Evolutionary conservation across 2,329 filamentous ascomycete genomes (phyloP).

Genomic region (Hortaea sp.): DNA sequence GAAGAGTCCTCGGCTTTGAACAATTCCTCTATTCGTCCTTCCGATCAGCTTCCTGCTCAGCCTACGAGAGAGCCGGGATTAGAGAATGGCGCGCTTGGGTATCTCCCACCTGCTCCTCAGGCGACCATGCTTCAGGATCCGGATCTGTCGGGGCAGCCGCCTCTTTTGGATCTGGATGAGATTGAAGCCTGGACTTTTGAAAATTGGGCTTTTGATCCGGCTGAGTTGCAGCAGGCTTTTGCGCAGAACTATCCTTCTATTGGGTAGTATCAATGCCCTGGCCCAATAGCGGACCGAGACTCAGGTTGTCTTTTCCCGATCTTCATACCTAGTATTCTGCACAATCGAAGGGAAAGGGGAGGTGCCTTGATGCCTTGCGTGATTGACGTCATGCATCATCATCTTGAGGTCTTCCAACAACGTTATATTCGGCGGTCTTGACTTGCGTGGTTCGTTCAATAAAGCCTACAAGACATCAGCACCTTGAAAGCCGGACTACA

Average conservation of each 20-base stretch:
- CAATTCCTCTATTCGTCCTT: not conserved
- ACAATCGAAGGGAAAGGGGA: too few relatives aligned
- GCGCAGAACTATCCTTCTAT: not conserved
- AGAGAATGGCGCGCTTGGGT: conserved; percentile 7
- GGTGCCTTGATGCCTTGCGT: not conserved
- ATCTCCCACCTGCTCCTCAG: conserved; percentile 5
- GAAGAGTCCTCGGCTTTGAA: conserved; percentile 4
- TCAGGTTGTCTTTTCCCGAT: too few relatives aligned
- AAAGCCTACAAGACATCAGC: too few relatives aligned
- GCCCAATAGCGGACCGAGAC: too few relatives aligned
- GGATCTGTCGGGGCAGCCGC: conserved; percentile 1
- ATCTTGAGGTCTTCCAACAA: too few relatives aligned
- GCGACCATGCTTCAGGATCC: conserved; percentile 1
- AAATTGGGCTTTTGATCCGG: conserved; percentile 18
- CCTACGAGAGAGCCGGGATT: not conserved
- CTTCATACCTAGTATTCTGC: too few relatives aligned
- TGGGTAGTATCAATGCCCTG: too few relatives aligned
- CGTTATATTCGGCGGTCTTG: too few relatives aligned
- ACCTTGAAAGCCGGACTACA: too few relatives aligned
- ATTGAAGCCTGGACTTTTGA: conserved; percentile 24
- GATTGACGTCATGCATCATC: not conserved
- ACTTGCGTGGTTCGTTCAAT: too few relatives aligned
- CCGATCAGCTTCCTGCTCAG: not conserved
- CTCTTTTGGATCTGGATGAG: conserved; percentile 16
- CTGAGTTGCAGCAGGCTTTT: conserved; percentile 6